phyloP scores from a whole-genome alignment of 257 asterid species.

The Linderniella brevidens region DNA sequence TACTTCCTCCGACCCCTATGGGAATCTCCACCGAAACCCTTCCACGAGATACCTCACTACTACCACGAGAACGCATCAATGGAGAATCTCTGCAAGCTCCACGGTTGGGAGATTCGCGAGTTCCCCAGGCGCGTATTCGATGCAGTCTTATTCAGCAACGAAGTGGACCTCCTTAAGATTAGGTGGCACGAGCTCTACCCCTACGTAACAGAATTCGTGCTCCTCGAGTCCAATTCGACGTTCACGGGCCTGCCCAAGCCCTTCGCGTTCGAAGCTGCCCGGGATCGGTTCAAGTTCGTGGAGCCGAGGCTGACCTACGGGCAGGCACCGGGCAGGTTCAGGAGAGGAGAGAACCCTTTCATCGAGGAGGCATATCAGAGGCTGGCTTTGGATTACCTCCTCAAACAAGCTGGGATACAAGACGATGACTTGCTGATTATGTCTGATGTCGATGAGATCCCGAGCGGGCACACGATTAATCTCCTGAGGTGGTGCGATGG shows the following conservation, averaged over 20 bases:
- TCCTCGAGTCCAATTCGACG: slow-evolving; percentile 48
- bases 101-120: slow-evolving; percentile 51
- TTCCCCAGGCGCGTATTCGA: slow-evolving; percentile 47
- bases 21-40: slow-evolving; percentile 52
- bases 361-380: slow-evolving; percentile 55
- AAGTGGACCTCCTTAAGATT: slow-evolving; percentile 38
- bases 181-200: slow-evolving; percentile 56
- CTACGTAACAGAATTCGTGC: slow-evolving; percentile 37
- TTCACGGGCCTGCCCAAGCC: slow-evolving; percentile 51
- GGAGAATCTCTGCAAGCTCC: slow-evolving; percentile 45
- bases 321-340: slow-evolving; percentile 33
- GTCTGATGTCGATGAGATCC: slow-evolving; percentile 67
- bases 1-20: slow-evolving; percentile 48
- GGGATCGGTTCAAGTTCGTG: slow-evolving; percentile 28
- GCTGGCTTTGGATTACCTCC: slow-evolving; percentile 39
- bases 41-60: slow-evolving; percentile 35
- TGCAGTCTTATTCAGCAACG: slow-evolving; percentile 53
- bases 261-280: slow-evolving; percentile 18
- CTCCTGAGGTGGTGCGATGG: slow-evolving; percentile 55
- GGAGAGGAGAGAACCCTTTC: slow-evolving; percentile 46
- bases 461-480: slow-evolving; percentile 34
- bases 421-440: slow-evolving; percentile 57
- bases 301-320: slow-evolving; percentile 47
- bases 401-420: slow-evolving; percentile 38
- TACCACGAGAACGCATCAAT: slow-evolving; percentile 35